Percentiles rank a stretch among this genome's conserved stretches.
These are phyloP conservation scores for Fusarium sublunatum DNA, from an alignment of 2,329 filamentous ascomycete genomes.

Conservation along the genomic window DNA sequence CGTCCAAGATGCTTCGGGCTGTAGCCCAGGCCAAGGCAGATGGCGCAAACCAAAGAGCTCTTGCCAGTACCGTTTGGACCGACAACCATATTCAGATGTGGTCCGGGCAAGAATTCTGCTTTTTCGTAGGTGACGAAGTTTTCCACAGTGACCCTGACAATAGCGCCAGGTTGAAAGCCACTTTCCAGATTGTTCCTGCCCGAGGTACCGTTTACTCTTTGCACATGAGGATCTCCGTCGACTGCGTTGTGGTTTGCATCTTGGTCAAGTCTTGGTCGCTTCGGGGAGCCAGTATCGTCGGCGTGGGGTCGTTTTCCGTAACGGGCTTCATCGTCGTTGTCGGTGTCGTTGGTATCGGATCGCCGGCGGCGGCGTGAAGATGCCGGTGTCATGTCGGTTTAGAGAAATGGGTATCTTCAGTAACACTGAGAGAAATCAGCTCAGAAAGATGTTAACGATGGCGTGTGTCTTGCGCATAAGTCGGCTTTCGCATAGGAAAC, in stretches of 20 bases:
- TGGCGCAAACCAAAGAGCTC: conserved; percentile 95
- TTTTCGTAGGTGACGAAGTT: conserved; percentile 97
- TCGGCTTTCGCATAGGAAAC: not conserved
- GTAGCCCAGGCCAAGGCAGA: conserved; percentile 92
- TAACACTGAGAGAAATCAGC: not conserved
- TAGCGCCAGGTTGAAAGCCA: conserved; percentile 78
- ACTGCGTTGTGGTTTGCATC: conserved; percentile 36
- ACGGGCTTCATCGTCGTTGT: conserved; percentile 48
- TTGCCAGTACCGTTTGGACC: conserved; percentile 99
- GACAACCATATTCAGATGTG: conserved; percentile 97
- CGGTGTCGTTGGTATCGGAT: conserved; percentile 55
- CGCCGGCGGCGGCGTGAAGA: conserved; percentile 58
- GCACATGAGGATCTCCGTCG: conserved; percentile 18
- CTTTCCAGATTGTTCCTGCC: conserved; percentile 41
- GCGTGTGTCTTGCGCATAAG: not conserved
- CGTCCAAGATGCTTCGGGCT: conserved; percentile 84
- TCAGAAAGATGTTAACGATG: not conserved
- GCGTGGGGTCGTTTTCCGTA: conserved; percentile 39
- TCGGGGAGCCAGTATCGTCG: conserved; percentile 47
- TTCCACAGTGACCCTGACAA: conserved; percentile 84
- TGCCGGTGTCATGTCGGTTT: conserved; percentile 45
- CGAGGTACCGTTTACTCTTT: conserved; percentile 24
- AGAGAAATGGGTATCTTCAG: not conserved
- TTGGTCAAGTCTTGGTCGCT: conserved; percentile 52
- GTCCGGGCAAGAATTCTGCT: conserved; percentile 90